These are phyloP conservation scores for Trichoderma asperellum DNA, from an alignment of 2,329 filamentous ascomycete species.

Conservation along the genomic window DNA sequence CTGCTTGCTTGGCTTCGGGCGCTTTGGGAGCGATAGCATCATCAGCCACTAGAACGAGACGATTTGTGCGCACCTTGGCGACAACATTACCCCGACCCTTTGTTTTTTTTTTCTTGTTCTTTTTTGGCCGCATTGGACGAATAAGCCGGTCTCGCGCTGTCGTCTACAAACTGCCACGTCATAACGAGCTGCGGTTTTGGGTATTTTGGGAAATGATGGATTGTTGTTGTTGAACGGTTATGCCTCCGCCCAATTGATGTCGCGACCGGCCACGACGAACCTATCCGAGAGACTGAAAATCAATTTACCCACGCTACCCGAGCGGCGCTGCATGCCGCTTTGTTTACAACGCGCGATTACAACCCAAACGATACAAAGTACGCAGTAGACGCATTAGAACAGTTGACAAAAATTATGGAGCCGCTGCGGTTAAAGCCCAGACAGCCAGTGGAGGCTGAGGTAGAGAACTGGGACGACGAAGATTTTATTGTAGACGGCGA, in stretches of 20 bases:
- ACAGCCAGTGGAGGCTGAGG: conserved; percentile 59
- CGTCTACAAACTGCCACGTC: conserved; percentile 17
- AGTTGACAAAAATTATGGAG: conserved; percentile 51
- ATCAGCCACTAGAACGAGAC: conserved; percentile 15
- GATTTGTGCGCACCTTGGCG: conserved; percentile 24
- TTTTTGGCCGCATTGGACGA: conserved; percentile 16
- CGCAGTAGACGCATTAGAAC: conserved; percentile 9
- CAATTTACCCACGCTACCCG: conserved; percentile 23
- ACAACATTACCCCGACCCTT: conserved; percentile 11
- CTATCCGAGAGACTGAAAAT: conserved; percentile 22
- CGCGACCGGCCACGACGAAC: conserved; percentile 27
- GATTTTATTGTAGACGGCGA: conserved; percentile 73
- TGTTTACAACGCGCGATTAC: conserved; percentile 27
- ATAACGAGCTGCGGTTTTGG: conserved; percentile 17
- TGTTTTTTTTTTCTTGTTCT: conserved; percentile 12
- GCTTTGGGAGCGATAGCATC: conserved; percentile 11
- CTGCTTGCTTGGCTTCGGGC: neutral
- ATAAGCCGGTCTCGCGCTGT: conserved; percentile 16
- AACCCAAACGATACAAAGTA: conserved; percentile 13
- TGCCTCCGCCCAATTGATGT: conserved; percentile 33
- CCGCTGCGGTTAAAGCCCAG: conserved; percentile 57
- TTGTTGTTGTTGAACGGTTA: conserved; percentile 31
- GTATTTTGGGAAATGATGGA: conserved; percentile 13
- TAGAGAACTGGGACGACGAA: conserved; percentile 82
- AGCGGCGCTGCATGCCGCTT: conserved; percentile 23